Conservation (phyloP, 805 yeast genomes). For the Trichomonascus vanleenenianus region DNA sequence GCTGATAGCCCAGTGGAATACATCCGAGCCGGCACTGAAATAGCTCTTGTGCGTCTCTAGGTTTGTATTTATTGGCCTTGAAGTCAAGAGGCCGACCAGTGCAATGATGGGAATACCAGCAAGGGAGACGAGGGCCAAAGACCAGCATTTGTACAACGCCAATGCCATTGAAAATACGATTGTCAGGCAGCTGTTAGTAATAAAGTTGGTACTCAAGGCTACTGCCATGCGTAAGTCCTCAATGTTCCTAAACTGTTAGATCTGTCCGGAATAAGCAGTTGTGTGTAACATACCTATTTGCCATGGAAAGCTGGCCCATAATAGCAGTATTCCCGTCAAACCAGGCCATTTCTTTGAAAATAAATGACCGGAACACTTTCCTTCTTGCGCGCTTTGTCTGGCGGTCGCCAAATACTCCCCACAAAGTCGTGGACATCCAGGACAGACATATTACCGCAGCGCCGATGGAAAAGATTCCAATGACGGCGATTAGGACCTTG, state of each 20-base stretch:
- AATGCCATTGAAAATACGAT: conserved; percentile 48
- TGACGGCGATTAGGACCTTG: conserved; percentile 30
- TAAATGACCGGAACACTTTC: conserved; percentile 36
- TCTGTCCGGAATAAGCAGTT: conserved; percentile 15
- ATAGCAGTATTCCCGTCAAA: conserved; percentile 49
- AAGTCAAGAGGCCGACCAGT: conserved; percentile 40
- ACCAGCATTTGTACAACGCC: conserved; percentile 77
- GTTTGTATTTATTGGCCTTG: conserved; percentile 42
- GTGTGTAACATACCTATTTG: conserved; percentile 34
- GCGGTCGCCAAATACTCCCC: conserved; percentile 67
- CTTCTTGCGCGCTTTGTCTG: conserved; percentile 54
- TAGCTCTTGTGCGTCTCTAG: conserved; percentile 50
- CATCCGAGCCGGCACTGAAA: conserved; percentile 49
- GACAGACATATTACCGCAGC: conserved; percentile 36
- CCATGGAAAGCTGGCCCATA: conserved; percentile 57
- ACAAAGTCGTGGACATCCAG: conserved; percentile 50
- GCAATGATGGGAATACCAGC: conserved; percentile 66
- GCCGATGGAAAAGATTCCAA: conserved; percentile 41
- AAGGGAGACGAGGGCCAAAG: conserved; percentile 68
- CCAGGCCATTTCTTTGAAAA: conserved; percentile 49
- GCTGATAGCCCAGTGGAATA: conserved; percentile 62
- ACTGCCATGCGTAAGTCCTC: conserved; percentile 65
- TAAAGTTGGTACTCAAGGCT: conserved; percentile 56
- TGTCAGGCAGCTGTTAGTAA: conserved; percentile 47
- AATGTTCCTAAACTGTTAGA: conserved; percentile 41